These are phyloP conservation scores for Cryptococcus sp. DNA, from an alignment of 1,284 basidiomycete species.

Conservation along the genomic window DNA sequence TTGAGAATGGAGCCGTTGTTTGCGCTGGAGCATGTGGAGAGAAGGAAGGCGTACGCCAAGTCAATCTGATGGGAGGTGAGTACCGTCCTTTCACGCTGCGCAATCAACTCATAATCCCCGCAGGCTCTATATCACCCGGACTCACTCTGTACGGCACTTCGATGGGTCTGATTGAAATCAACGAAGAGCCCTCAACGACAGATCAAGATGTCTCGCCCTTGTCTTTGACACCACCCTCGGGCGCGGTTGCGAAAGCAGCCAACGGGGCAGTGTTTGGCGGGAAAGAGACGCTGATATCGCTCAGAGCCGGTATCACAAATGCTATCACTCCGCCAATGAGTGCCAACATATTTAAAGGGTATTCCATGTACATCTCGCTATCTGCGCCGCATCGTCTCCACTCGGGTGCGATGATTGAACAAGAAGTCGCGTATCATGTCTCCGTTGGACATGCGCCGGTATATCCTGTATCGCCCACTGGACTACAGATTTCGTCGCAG, in stretches of 20 bases:
- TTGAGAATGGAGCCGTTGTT: background rate
- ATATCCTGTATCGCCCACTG: background rate
- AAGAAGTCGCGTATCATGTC: background rate
- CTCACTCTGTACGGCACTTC: conserved; percentile 11
- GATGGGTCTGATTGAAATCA: conserved; percentile 20
- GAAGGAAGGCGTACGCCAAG: background rate
- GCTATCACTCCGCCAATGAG: conserved; percentile 1
- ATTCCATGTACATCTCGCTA: conserved; percentile 3
- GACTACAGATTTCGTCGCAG: conserved; percentile 1
- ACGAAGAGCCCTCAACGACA: conserved; percentile 16
- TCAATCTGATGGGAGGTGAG: conserved; percentile 7
- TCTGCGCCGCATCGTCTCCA: background rate
- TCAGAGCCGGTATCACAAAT: conserved; percentile 7
- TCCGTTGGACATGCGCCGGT: background rate
- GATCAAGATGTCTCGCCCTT: conserved; percentile 2
- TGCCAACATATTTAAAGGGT: background rate
- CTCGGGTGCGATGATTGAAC: background rate
- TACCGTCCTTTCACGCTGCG: background rate
- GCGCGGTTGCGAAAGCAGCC: conserved; percentile 1
- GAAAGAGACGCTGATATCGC: background rate
- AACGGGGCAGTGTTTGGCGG: conserved; percentile 4
- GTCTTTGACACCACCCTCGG: background rate
- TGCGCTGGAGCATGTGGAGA: background rate
- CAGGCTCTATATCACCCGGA: conserved; percentile 12
- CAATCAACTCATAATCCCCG: background rate